A percentile compares a stretch with the other conserved stretches of the same genome.
Conservation (phyloP, 23 red algal genomes). For the Chondrus crispus region DNA sequence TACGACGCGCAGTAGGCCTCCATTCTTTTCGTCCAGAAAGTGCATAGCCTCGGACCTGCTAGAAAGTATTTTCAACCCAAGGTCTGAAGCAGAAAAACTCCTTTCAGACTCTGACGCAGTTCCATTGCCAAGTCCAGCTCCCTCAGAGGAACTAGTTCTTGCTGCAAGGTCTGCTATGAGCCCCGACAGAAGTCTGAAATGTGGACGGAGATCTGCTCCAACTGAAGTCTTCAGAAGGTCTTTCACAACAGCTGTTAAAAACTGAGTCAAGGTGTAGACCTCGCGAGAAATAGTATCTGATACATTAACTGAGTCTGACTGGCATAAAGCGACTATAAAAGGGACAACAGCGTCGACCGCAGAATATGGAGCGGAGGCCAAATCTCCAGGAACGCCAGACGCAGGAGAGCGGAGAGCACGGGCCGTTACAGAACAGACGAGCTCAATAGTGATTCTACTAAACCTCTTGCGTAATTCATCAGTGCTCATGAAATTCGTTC, state of each 20-base stretch:
- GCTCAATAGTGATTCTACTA: constrained; percentile 47
- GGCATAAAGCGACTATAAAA: constrained; percentile 19
- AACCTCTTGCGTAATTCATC: constrained; percentile 42
- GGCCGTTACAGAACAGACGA: constrained; percentile 29
- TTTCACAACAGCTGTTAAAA: constrained; percentile 28
- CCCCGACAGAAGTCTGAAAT: constrained; percentile 62
- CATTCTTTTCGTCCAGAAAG: constrained; percentile 15
- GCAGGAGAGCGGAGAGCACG: neutral
- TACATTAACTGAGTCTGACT: neutral
- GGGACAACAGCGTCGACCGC: constrained; percentile 33
- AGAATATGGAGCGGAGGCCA: constrained; percentile 28
- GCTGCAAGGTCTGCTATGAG: constrained; percentile 60
- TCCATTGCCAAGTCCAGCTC: neutral
- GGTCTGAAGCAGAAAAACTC: neutral
- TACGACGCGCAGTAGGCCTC: constrained; percentile 12
- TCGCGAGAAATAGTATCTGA: neutral
- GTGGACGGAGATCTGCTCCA: constrained; percentile 42
- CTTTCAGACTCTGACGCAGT: neutral
- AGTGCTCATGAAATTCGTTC: neutral
- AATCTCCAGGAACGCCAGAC: neutral
- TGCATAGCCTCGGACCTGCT: neutral
- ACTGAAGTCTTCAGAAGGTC: neutral
- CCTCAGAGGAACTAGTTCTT: neutral
- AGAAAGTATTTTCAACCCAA: neutral
- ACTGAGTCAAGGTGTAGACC: constrained; percentile 13